Evolutionary conservation across 495 filamentous ascomycete genomes (phyloP).

Genomic region (Penicillium canariense): DNA sequence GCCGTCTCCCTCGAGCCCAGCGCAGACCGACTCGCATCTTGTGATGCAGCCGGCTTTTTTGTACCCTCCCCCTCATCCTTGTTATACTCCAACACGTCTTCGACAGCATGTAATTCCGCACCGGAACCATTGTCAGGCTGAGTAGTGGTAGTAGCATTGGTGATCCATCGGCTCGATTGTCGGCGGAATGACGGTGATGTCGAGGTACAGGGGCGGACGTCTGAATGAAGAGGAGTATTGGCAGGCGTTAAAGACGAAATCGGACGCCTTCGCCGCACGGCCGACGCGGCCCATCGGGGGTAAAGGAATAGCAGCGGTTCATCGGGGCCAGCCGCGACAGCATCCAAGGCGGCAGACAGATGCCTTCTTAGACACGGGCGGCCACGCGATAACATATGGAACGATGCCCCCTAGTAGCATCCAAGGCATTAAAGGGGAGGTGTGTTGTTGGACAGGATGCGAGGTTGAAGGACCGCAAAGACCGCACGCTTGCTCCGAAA

Average conservation of each 20-base stretch:
- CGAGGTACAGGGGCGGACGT: neutral
- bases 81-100: neutral
- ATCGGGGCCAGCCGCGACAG: constrained; percentile 33
- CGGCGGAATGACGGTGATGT: constrained; percentile 14
- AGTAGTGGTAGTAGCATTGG: constrained; percentile 9
- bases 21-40: neutral
- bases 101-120: neutral
- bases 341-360: constrained; percentile 39
- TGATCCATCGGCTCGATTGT: constrained; percentile 31
- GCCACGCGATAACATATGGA: constrained; percentile 43
- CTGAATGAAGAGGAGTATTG: neutral
- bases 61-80: neutral
- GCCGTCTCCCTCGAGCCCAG: neutral
- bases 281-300: constrained; percentile 40
- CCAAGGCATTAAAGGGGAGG: constrained; percentile 16
- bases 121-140: neutral
- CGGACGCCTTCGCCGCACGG: constrained; percentile 23
- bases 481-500: constrained; percentile 26
- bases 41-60: neutral
- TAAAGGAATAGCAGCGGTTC: constrained; percentile 50
- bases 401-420: constrained; percentile 14
- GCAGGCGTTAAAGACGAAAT: constrained; percentile 19
- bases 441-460: constrained; percentile 2
- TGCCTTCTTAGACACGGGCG: constrained; percentile 42
- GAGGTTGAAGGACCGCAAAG: constrained; percentile 5